Evolutionary conservation across 2,329 filamentous ascomycete species (phyloP), one percentile per base, ranked within the genome.

Genomic region (Sporothrix pallida): DNA sequence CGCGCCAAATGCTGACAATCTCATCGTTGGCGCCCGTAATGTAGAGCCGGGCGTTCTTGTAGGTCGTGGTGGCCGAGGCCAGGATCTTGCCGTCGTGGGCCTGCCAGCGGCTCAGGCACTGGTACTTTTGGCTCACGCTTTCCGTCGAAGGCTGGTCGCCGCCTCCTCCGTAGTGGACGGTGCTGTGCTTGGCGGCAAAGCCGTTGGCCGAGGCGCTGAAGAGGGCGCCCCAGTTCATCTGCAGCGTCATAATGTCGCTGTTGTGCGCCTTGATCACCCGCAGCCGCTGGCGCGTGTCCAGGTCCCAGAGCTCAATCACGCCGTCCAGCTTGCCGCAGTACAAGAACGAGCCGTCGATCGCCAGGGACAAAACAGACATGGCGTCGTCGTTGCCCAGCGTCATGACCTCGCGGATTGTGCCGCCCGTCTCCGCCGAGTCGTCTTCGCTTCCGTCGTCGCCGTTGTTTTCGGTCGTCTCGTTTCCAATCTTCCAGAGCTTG

Each of bases 1-100:
- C 87, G 77, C 95, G 90, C 96, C 96, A 99, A 23, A 98, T 89
- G 8, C 93, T 92, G 37, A 99, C 89, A 0, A 91, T 92, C 79
- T 94, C 92, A 81, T 99, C 96, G 78, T 97, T 99, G 67, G 94
- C 95, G 9, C 96, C 96, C 0, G 95, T 98, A 70, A 97, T 94
- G 80, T 94, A 96, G n/a, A 96, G 89, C n/a, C 92, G 89, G 74
- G 92, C 89, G 69, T 89, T 88, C 44, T 91, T 88, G 80, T 92
- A 89, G 0, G 85, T 89, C 0, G 91, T 91, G 20, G 92, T 88
- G 0, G 93, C 92, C 0, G 95, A 98, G 2, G 95, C 91, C 15
- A 99, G 86, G 56, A 98, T 93, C 76, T 96, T 92, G 65, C 94
- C 95, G 52, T 93, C 85, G 79, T 99, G 95, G 0, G 95, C 95